Evolutionary conservation across 2,329 filamentous ascomycete species (phyloP), one percentile per base, ranked within the genome.

Genomic region (Xylaria hypoxylon): DNA sequence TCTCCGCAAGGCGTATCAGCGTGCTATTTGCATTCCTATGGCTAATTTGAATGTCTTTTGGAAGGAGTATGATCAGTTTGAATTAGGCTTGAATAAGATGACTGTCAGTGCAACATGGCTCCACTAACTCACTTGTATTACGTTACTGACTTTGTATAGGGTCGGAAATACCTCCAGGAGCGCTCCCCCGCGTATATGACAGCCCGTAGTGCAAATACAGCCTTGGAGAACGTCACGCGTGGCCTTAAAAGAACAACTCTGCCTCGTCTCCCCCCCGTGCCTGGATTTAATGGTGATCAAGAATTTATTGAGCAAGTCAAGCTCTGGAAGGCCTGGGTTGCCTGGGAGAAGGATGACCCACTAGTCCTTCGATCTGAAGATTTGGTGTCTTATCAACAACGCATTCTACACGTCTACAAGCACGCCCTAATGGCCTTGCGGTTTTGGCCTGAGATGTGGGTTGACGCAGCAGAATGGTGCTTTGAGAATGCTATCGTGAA

Each of bases 1-100:
- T 72, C 81, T 99, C 58, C 90, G 96, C 66, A 97, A 96, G 77
- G 92, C 93, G 0, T 99, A 97, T 77, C 94, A 97, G 74, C 91
- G 91, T 59, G 95, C 95, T 15, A 92, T 97, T 64, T 90, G 89
- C 71, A 88, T 97, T 44, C 96, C 96, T 4, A 97, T 93, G 69
- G 88, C 90, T 61, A 91, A 91, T 35, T 88, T 97, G 55, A 92
- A 95, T 75, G 87, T 86, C 59, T 82, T 99, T 15, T 99, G 96
- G 96, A 97, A 96, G 78, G 95, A 99, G 76, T 99, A 99, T 76
- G 94, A 98, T 77, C 90, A 92, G 72, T 99, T 99, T 76, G 96
- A 99, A 80, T 94, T 96, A 87, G 89, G 90, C 5, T 80, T 97
- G 65, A 97, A 97, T 83, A 98, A 97, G 79, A 88, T 93, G 71